phyloP scores from a whole-genome alignment of 2,329 filamentous ascomycete species.

The Talaromyces piceae region DNA sequence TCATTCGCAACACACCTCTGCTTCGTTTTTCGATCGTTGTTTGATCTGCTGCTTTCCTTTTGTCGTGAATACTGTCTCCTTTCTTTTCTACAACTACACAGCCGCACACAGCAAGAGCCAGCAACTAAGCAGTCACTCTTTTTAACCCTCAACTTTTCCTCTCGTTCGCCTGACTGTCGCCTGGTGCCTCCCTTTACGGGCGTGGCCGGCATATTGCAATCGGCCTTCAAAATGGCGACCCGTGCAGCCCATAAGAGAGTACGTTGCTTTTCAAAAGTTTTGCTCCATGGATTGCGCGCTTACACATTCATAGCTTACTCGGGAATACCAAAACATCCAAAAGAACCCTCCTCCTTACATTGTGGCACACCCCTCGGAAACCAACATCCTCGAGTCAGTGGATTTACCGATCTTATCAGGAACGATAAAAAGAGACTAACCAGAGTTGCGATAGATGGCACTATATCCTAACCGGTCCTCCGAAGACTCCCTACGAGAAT shows the following conservation, averaged over 20 bases:
- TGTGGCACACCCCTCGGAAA: slow-evolving; percentile 77
- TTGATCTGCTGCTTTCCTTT: too few relatives aligned
- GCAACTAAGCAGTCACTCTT: background rate
- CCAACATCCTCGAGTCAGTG: slow-evolving; percentile 81
- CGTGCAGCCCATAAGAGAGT: slow-evolving; percentile 66
- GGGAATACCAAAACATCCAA: slow-evolving; percentile 58
- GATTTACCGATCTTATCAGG: background rate
- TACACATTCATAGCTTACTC: slow-evolving; percentile 42
- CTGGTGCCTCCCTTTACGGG: background rate
- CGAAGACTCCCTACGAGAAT: slow-evolving; percentile 84
- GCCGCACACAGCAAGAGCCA: background rate
- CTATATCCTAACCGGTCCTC: slow-evolving; percentile 90
- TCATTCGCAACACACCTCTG: too few relatives aligned
- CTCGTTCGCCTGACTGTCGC: background rate
- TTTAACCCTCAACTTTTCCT: background rate
- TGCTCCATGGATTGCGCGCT: background rate
- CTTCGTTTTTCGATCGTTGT: too few relatives aligned
- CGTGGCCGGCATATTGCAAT: background rate
- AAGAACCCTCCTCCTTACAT: slow-evolving; percentile 84
- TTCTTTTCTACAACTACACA: background rate
- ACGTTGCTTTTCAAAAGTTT: slow-evolving; percentile 24
- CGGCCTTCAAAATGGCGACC: slow-evolving; percentile 52
- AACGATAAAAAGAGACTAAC: background rate
- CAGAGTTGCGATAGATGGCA: slow-evolving; percentile 62
- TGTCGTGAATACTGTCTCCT: too few relatives aligned